Percentiles rank a stretch among this genome's conserved stretches.
These are phyloP conservation scores for Chytriomyces confervae DNA, from an alignment of 192 early-diverging fungal species.

Conservation along the genomic window DNA sequence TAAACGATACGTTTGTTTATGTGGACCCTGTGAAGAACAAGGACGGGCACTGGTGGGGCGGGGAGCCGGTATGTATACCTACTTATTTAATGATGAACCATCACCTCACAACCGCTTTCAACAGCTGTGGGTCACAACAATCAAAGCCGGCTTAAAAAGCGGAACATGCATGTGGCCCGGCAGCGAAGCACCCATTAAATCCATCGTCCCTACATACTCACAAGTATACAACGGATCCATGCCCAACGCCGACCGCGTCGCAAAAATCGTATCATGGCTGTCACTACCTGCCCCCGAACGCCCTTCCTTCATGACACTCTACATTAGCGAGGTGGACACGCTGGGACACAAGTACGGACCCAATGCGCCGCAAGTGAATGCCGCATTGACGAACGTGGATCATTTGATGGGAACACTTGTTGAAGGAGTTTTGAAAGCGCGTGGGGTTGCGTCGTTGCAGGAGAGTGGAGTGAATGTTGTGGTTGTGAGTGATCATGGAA, in stretches of 20 bases:
- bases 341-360: slow-evolving; percentile 79
- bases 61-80: slow-evolving; percentile 72
- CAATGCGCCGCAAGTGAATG: slow-evolving; percentile 65
- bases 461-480: slow-evolving; percentile 63
- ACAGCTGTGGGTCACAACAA: slow-evolving; percentile 82
- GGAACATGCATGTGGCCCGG: slow-evolving; percentile 90
- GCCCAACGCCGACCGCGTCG: slow-evolving; percentile 60
- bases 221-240: slow-evolving; percentile 57
- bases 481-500: slow-evolving; percentile 86
- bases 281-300: slow-evolving; percentile 71
- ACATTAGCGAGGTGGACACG: slow-evolving; percentile 81
- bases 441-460: slow-evolving; percentile 58
- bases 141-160: slow-evolving; percentile 67
- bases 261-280: slow-evolving; percentile 75
- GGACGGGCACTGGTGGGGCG: slow-evolving; percentile 84
- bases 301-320: slow-evolving; percentile 77
- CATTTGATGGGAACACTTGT: slow-evolving; percentile 65
- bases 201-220: slow-evolving; percentile 68
- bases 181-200: slow-evolving; percentile 63
- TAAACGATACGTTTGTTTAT: slow-evolving; percentile 80
- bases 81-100: too few relatives aligned
- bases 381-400: slow-evolving; percentile 61
- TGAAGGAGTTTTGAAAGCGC: slow-evolving; percentile 52
- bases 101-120: not conserved
- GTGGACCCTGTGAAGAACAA: slow-evolving; percentile 63